Evolutionary conservation across 768 basidiomycete genomes (phyloP).

Genomic region (Naganishia kalamii): DNA sequence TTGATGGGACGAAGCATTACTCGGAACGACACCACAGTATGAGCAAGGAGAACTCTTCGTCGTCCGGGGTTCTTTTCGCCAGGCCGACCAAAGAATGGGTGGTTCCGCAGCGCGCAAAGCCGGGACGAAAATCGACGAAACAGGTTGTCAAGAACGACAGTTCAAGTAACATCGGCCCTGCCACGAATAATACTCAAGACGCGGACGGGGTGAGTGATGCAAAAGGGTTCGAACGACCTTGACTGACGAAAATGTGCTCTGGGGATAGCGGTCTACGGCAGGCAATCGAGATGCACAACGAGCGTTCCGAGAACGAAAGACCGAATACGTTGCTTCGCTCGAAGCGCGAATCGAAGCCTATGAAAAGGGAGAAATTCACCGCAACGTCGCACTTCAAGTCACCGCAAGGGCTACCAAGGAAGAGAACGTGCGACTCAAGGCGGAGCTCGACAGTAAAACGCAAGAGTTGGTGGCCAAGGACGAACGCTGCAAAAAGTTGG

Average conservation of each 20-base stretch:
- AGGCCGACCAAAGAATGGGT: slow-evolving; percentile 46
- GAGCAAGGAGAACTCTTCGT: slow-evolving; percentile 30
- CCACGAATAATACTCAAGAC: neutral
- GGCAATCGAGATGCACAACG: slow-evolving; percentile 65
- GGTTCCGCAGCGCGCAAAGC: slow-evolving; percentile 44
- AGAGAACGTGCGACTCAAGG: slow-evolving; percentile 54
- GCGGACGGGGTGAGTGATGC: neutral
- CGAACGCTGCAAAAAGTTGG: slow-evolving; percentile 12
- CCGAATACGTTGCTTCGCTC: slow-evolving; percentile 76
- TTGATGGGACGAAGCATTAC: neutral
- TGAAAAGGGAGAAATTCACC: slow-evolving; percentile 84
- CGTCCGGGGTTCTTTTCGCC: slow-evolving; percentile 42
- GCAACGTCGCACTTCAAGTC: slow-evolving; percentile 73
- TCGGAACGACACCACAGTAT: neutral
- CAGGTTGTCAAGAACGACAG: neutral
- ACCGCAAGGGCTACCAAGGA: slow-evolving; percentile 78
- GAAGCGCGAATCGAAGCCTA: slow-evolving; percentile 78
- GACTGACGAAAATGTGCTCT: neutral
- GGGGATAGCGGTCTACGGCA: neutral
- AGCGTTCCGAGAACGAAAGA: slow-evolving; percentile 82
- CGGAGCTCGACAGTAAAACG: slow-evolving; percentile 1
- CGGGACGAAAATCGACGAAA: slow-evolving; percentile 36
- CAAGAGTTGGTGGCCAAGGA: slow-evolving; percentile 8
- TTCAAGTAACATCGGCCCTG: neutral
- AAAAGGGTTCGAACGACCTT: neutral